These are phyloP conservation scores for Ascodesmis nigricans DNA, from an alignment of 495 filamentous ascomycete species.

Conservation along the genomic window DNA sequence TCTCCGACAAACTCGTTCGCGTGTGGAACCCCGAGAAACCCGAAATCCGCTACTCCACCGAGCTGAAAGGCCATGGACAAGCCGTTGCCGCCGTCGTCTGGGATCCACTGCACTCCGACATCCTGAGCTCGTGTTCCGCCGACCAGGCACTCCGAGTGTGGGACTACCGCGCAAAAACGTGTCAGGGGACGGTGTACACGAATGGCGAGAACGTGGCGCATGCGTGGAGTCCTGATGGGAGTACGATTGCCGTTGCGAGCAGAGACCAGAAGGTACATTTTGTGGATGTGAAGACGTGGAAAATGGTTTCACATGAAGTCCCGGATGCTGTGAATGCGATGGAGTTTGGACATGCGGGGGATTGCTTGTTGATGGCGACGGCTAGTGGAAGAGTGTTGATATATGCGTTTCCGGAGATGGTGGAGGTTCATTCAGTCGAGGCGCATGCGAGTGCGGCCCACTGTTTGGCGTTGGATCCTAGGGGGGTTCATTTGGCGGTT, in stretches of 20 bases:
- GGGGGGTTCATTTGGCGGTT: slow-evolving; percentile 45
- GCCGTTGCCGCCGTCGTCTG: slow-evolving; percentile 72
- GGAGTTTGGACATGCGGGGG: slow-evolving; percentile 54
- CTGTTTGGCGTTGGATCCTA: slow-evolving; percentile 19
- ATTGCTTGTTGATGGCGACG: slow-evolving; percentile 57
- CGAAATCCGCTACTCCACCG: slow-evolving; percentile 58
- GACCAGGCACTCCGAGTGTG: slow-evolving; percentile 81
- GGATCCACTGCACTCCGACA: slow-evolving; percentile 70
- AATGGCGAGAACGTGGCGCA: slow-evolving; percentile 63
- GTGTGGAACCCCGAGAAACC: slow-evolving; percentile 85
- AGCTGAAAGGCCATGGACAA: slow-evolving; percentile 58
- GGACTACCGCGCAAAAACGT: slow-evolving; percentile 33
- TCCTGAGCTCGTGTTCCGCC: slow-evolving; percentile 61
- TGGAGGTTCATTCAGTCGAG: slow-evolving; percentile 24
- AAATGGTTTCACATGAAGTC: slow-evolving; percentile 49
- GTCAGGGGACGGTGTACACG: slow-evolving; percentile 19
- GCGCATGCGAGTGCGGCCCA: slow-evolving; percentile 20
- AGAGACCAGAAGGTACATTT: slow-evolving; percentile 28
- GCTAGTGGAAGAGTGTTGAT: slow-evolving; percentile 67
- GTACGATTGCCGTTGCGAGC: slow-evolving; percentile 57
- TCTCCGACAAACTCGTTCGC: slow-evolving; percentile 57
- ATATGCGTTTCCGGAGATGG: slow-evolving; percentile 43
- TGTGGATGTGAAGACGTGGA: slow-evolving; percentile 7
- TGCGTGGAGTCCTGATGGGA: slow-evolving; percentile 76
- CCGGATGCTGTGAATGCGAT: slow-evolving; percentile 40